Conservation (phyloP, 495 filamentous ascomycete species). For the Penicillium psychrofluorescens region DNA sequence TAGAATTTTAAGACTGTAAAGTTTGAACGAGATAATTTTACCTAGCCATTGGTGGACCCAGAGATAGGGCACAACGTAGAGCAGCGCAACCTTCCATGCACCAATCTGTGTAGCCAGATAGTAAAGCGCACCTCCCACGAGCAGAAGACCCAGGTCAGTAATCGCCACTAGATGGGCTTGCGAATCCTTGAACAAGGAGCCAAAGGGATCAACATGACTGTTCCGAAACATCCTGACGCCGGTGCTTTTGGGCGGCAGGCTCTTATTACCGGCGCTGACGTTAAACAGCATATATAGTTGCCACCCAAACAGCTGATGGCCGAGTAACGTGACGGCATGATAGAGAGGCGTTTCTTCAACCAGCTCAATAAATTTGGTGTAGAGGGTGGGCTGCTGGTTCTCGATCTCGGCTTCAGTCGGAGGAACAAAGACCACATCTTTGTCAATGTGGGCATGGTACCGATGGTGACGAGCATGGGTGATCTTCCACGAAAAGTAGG, state of each 20-base stretch:
- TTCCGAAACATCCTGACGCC: constrained; percentile 37
- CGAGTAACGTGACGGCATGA: constrained; percentile 37
- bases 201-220: constrained; percentile 54
- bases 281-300: constrained; percentile 49
- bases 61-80: constrained; percentile 49
- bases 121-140: constrained; percentile 37
- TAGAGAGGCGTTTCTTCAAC: constrained; percentile 52
- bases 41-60: constrained; percentile 58
- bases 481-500: constrained; percentile 73
- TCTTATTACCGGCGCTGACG: constrained; percentile 43
- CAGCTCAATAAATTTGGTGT: constrained; percentile 36
- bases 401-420: constrained; percentile 35
- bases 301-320: constrained; percentile 51
- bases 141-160: constrained; percentile 50
- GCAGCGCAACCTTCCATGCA: constrained; percentile 40
- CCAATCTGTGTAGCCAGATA: constrained; percentile 39
- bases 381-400: constrained; percentile 18
- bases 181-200: constrained; percentile 53
- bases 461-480: constrained; percentile 69
- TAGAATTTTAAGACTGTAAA: neutral
- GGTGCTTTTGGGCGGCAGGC: constrained; percentile 31
- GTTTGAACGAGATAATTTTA: constrained; percentile 13
- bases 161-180: constrained; percentile 49
- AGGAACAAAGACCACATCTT: constrained; percentile 54
- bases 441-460: constrained; percentile 51